Evolutionary conservation across 805 yeast species (phyloP), one percentile per base, ranked within the genome.

Genomic region (Barnettozyma wickerhamii): DNA sequence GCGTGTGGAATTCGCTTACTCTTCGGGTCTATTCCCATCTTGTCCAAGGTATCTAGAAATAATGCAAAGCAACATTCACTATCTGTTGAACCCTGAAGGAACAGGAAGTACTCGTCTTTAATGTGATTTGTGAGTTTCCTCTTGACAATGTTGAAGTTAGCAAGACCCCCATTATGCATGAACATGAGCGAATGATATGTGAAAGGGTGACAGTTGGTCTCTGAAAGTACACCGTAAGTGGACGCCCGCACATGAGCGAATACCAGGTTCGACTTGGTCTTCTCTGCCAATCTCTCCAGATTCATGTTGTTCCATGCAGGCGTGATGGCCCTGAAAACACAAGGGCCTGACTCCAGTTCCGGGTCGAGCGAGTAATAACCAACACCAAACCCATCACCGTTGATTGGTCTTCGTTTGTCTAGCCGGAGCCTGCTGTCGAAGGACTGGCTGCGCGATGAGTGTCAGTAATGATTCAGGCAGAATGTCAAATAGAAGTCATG

Each of bases 301-400:
- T 93, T 93, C 55, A 85, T 78, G 62, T 93, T 93, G 65, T 93
- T 93, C 99, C 99, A 93, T 1, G 96, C 95, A 0, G 99, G 99
- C 0, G 99, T 93, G 35, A 90, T 93, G 10, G 98, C 98, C 52
- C 88, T 81, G 67, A 86, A 93, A 3, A 89, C 74, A 62, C 98
- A 93, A 19, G 99, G 98, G 2, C 88, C 85, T 32, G 78, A 76
- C 30, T 73, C 76, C 15, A 75, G 62, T 35, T 77, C 81, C 9
- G 65, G 65, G 33, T 77, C 84, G n/a, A 66, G 53, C 4, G 80
- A 71, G 58, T 93, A 93, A 64, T 93, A 93, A 1, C 98, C 98
- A 18, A 93, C 91, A 2, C 99, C 99, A 62, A 93, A 93, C 1
- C 99, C 99, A 62, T 93, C 99, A 31, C 99, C 99, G 60, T 93